A percentile compares a stretch with the other conserved stretches of the same genome.
These are phyloP conservation scores for Pseudogymnoascus sp. DNA, from an alignment of 2,329 filamentous ascomycete species.

Conservation along the genomic window DNA sequence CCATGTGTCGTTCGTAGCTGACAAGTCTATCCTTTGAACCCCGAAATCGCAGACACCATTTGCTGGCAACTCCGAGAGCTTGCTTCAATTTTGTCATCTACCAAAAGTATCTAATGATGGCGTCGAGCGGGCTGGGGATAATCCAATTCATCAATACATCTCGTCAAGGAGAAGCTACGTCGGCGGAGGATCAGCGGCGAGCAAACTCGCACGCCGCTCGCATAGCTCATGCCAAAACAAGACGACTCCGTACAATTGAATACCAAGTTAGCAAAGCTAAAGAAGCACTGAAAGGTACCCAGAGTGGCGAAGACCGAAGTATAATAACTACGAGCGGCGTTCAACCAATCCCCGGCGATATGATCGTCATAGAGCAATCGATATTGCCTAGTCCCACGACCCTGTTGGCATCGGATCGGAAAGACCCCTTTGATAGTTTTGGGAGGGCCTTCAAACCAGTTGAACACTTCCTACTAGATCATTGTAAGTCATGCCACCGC, in stretches of 20 bases:
- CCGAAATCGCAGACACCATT: neutral
- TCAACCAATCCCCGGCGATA: neutral
- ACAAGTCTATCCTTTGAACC: neutral
- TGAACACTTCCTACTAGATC: neutral
- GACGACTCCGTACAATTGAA: conserved; percentile 13
- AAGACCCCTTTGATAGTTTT: neutral
- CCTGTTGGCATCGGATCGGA: neutral
- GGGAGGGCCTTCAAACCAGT: neutral
- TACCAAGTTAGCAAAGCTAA: conserved; percentile 12
- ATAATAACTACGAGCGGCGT: neutral
- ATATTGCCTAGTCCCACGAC: neutral
- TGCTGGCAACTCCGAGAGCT: neutral
- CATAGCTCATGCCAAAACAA: conserved; percentile 14
- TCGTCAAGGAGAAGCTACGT: neutral
- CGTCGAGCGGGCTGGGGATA: neutral
- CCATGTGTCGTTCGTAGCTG: neutral
- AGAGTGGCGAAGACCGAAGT: neutral
- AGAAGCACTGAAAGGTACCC: neutral
- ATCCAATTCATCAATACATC: neutral
- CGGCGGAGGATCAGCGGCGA: neutral
- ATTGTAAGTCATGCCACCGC: neutral
- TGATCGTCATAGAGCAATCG: neutral
- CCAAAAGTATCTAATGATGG: neutral
- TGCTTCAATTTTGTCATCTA: neutral
- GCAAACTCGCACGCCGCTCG: conserved; percentile 17